These are phyloP conservation scores for Myrmaecium sp. DNA, from an alignment of 2,329 filamentous ascomycete species.

Conservation along the genomic window DNA sequence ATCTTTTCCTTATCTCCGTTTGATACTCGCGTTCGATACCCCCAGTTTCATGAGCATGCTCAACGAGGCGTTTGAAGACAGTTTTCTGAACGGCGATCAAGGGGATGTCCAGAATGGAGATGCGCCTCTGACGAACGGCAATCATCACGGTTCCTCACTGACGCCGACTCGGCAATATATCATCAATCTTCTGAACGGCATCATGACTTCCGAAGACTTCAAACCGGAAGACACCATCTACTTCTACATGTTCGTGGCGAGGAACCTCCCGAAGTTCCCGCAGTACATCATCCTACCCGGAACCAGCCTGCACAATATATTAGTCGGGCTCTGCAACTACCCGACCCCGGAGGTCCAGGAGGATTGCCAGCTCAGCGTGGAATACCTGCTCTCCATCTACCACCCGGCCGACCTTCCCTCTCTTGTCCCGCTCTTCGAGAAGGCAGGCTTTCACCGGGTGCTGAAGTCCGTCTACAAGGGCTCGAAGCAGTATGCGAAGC, in stretches of 20 bases:
- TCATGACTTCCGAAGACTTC: slow-evolving; percentile 70
- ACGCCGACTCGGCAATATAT: slow-evolving; percentile 74
- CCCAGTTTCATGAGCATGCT: slow-evolving; percentile 86
- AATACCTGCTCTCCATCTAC: slow-evolving; percentile 87
- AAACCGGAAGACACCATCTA: slow-evolving; percentile 73
- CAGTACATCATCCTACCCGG: slow-evolving; percentile 88
- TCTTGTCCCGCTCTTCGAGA: slow-evolving; percentile 60
- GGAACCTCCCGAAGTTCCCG: slow-evolving; percentile 89
- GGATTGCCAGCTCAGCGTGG: slow-evolving; percentile 90
- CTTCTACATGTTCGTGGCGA: slow-evolving; percentile 94
- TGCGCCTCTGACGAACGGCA: slow-evolving; percentile 31
- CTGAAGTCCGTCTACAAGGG: slow-evolving; percentile 73
- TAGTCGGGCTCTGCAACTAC: slow-evolving; percentile 71
- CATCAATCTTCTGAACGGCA: slow-evolving; percentile 74
- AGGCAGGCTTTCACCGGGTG: slow-evolving; percentile 77
- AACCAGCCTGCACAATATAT: slow-evolving; percentile 63
- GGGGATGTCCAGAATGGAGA: slow-evolving; percentile 42
- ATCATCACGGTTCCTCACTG: slow-evolving; percentile 8
- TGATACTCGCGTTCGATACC: slow-evolving; percentile 76
- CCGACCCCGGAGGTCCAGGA: slow-evolving; percentile 67
- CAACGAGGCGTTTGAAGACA: slow-evolving; percentile 94
- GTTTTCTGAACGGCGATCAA: slow-evolving; percentile 69
- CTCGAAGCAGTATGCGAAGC: slow-evolving; percentile 62
- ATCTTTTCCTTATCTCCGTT: slow-evolving; percentile 68
- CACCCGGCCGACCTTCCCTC: slow-evolving; percentile 66